These are phyloP conservation scores for Fusarium albosuccineum DNA, from an alignment of 2,329 filamentous ascomycete species.

Conservation along the genomic window DNA sequence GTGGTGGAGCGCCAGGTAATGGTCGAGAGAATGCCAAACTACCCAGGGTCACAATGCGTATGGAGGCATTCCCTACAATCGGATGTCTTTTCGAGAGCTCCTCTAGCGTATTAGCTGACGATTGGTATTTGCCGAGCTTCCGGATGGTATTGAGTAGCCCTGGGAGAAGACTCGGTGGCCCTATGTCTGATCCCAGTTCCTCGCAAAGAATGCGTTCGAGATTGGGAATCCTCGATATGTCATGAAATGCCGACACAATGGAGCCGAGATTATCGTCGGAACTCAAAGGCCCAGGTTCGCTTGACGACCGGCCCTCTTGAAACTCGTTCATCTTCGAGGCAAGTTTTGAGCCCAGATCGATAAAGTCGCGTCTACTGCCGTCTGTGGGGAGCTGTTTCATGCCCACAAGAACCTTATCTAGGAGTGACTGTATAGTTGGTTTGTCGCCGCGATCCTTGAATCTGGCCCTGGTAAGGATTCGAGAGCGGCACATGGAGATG, in stretches of 20 bases:
- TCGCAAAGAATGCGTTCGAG: constrained; percentile 15
- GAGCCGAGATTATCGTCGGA: constrained; percentile 13
- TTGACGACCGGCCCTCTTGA: neutral
- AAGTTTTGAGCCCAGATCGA: constrained; percentile 1
- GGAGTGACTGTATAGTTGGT: too few species aligned
- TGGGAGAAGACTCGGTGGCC: constrained; percentile 4
- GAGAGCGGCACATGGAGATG: constrained; percentile 26
- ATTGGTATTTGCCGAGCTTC: constrained; percentile 35
- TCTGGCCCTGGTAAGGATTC: constrained; percentile 21
- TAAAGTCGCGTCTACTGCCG: neutral
- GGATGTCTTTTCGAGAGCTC: constrained; percentile 13
- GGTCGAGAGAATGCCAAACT: neutral
- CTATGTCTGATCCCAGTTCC: neutral
- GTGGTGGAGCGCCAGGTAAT: neutral
- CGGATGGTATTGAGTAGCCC: constrained; percentile 24
- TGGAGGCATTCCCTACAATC: neutral
- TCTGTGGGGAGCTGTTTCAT: neutral
- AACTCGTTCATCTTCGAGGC: constrained; percentile 4
- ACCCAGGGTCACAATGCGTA: neutral
- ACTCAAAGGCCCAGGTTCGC: neutral
- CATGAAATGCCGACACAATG: constrained; percentile 13
- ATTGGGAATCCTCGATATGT: constrained; percentile 12
- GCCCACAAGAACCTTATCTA: neutral
- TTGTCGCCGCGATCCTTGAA: constrained; percentile 2
- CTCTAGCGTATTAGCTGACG: constrained; percentile 15